Evolutionary conservation across 805 yeast genomes (phyloP), one percentile per base, ranked within the genome.

Genomic region (Candida chilensis): DNA sequence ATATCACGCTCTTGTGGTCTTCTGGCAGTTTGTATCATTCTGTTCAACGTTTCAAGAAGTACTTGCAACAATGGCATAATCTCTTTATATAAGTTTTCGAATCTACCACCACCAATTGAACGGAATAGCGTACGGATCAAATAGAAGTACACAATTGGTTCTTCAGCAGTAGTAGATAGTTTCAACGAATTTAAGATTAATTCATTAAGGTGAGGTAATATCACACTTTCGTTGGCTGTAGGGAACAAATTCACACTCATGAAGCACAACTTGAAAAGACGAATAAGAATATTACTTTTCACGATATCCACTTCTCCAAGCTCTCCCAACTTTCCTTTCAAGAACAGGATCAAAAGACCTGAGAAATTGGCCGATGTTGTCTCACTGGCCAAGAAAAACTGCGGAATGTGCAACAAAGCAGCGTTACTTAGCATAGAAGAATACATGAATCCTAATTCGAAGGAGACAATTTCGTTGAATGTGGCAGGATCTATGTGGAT

Each of bases 241-340:
- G 97, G 96, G 50, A 87, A 90, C 29, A 90, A 60, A 43, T 86
- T 90, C 3, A 92, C 96, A 3, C 96, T 87, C 94, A 90, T 86
- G 54, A 92, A 90, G 42, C 95, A 86, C 24, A 92, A 61, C 52
- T 88, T 90, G 72, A 87, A 92, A 25, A 94, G 60, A 34, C 96
- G 64, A 15, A 87, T 82, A 39, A 92, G 57, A 32, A 92, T 79
- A 44, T 83, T 84, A 0, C 95, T 76, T 41, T 77, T 78, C 19
- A 80, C 69, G 20, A 78, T 65, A 46, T 86, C 88, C 24, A 80
- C 76, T 35, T 82, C 78, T 2, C 96, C 98, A 14, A 94, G 60
- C 32, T 78, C 84, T 15, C 72, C 75, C 30, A 94, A 57, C 40
- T 83, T 80, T 0, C 77, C 64, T 43, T 77, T 77, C 39, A 90